A percentile compares a stretch with the other conserved stretches of the same genome.
These are phyloP conservation scores for Kockovaella imperatae DNA, from an alignment of 768 basidiomycete species.

Conservation along the genomic window DNA sequence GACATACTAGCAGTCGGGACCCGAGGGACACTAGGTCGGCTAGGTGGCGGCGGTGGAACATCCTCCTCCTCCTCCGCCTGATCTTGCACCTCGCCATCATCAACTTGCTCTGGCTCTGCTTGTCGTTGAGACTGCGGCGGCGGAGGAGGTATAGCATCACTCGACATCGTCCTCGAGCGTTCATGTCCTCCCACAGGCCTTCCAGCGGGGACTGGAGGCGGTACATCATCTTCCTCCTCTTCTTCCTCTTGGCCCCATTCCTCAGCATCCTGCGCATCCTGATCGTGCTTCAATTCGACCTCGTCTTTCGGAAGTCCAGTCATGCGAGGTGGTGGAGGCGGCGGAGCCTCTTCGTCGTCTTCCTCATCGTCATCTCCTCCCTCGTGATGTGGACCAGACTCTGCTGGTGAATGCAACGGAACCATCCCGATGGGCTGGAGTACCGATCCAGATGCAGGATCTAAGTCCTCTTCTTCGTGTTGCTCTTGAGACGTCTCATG, in stretches of 20 bases:
- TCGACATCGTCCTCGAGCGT: neutral
- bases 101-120: slow-evolving; percentile 16
- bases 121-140: slow-evolving; percentile 16
- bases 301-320: slow-evolving; percentile 33
- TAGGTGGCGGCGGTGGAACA: slow-evolving; percentile 1
- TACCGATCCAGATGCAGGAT: neutral
- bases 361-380: slow-evolving; percentile 12
- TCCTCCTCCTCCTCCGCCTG: slow-evolving; percentile 13
- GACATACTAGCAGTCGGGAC: neutral
- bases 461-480: neutral
- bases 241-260: slow-evolving; percentile 18
- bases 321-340: slow-evolving; percentile 7
- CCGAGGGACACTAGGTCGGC: neutral
- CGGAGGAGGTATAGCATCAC: slow-evolving; percentile 15
- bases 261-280: slow-evolving; percentile 13
- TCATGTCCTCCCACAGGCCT: slow-evolving; percentile 2
- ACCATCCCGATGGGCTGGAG: slow-evolving; percentile 11
- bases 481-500: slow-evolving; percentile 1
- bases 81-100: slow-evolving; percentile 11
- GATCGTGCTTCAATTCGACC: slow-evolving; percentile 39
- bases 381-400: slow-evolving; percentile 3
- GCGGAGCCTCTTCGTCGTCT: slow-evolving; percentile 11
- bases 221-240: slow-evolving; percentile 21
- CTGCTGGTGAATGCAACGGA: slow-evolving; percentile 28
- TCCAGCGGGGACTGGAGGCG: slow-evolving; percentile 17